A percentile compares a stretch with the other conserved stretches of the same genome.
Conservation (phyloP, 768 basidiomycete genomes). For the Xerocomus brunneocitrinus region DNA sequence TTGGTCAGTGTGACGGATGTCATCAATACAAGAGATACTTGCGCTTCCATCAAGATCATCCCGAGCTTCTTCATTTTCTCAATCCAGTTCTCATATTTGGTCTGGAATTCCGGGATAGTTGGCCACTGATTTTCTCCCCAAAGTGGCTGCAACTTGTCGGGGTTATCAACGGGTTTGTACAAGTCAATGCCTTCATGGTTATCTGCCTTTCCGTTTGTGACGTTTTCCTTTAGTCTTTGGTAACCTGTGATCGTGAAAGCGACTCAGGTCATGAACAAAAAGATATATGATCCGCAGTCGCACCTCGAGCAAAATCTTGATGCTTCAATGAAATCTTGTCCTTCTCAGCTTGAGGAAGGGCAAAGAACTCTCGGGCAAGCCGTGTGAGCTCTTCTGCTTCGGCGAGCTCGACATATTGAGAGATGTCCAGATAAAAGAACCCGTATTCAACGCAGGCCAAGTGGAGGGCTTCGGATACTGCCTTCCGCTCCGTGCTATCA, state of each 20-base stretch:
- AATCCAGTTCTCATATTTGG: slow-evolving; percentile 69
- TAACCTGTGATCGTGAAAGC: slow-evolving; percentile 53
- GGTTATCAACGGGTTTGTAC: slow-evolving; percentile 65
- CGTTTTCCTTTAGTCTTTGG: slow-evolving; percentile 73
- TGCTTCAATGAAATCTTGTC: slow-evolving; percentile 63
- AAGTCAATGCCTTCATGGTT: slow-evolving; percentile 85
- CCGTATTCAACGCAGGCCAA: slow-evolving; percentile 73
- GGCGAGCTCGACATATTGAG: slow-evolving; percentile 46
- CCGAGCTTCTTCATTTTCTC: slow-evolving; percentile 85
- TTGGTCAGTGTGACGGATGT: neutral
- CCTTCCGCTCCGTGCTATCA: slow-evolving; percentile 35
- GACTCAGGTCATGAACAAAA: neutral
- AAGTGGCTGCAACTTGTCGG: slow-evolving; percentile 65
- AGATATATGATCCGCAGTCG: neutral
- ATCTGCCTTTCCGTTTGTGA: slow-evolving; percentile 81
- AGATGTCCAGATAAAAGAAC: slow-evolving; percentile 85
- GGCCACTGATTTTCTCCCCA: slow-evolving; percentile 94
- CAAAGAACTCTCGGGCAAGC: slow-evolving; percentile 72
- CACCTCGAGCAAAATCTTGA: slow-evolving; percentile 79
- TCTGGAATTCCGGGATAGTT: slow-evolving; percentile 46
- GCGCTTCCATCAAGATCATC: slow-evolving; percentile 83
- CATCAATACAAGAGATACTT: slow-evolving; percentile 25
- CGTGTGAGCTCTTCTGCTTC: slow-evolving; percentile 63
- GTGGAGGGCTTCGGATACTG: slow-evolving; percentile 57
- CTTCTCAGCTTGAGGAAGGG: slow-evolving; percentile 70